A percentile compares a stretch with the other conserved stretches of the same genome.
Evolutionary conservation across 805 yeast species (phyloP).

Genomic region (Myxozyma melibiosi): DNA sequence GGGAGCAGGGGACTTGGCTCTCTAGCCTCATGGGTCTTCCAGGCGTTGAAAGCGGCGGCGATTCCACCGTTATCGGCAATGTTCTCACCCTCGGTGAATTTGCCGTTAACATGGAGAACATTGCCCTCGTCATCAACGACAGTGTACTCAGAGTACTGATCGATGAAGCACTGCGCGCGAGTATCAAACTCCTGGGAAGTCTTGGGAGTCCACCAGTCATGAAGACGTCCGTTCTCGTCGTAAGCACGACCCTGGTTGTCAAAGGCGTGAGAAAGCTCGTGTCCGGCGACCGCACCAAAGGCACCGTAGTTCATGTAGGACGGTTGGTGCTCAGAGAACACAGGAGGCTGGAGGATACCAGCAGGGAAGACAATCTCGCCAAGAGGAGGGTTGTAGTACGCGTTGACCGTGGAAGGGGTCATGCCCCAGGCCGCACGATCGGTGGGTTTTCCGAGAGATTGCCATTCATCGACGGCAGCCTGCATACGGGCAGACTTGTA

Average conservation of each 20-base stretch:
- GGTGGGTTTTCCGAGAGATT: slow-evolving; percentile 22
- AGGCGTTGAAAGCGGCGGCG: slow-evolving; percentile 32
- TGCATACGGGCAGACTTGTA: slow-evolving; percentile 26
- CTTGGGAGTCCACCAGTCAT: slow-evolving; percentile 33
- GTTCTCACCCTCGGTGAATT: slow-evolving; percentile 33
- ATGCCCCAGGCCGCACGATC: slow-evolving; percentile 34
- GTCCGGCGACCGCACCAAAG: slow-evolving; percentile 34
- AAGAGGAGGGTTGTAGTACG: slow-evolving; percentile 33
- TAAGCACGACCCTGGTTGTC: slow-evolving; percentile 33
- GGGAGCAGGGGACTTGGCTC: slow-evolving; percentile 26
- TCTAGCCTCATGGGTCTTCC: slow-evolving; percentile 20
- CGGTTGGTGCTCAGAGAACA: slow-evolving; percentile 32
- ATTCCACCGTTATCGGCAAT: slow-evolving; percentile 34
- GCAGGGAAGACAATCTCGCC: slow-evolving; percentile 35
- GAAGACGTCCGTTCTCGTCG: slow-evolving; percentile 30
- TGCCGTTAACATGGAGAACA: slow-evolving; percentile 31
- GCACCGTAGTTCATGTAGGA: slow-evolving; percentile 34
- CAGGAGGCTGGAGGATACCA: slow-evolving; percentile 32
- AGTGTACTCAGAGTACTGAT: slow-evolving; percentile 32
- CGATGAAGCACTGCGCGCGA: slow-evolving; percentile 32
- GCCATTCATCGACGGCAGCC: slow-evolving; percentile 31
- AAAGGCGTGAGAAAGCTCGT: slow-evolving; percentile 34
- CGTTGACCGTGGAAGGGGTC: slow-evolving; percentile 35
- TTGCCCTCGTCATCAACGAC: slow-evolving; percentile 30
- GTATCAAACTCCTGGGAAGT: slow-evolving; percentile 29